Evolutionary conservation across 2,329 filamentous ascomycete genomes (phyloP).

Genomic region (Colletotrichum tropicale): DNA sequence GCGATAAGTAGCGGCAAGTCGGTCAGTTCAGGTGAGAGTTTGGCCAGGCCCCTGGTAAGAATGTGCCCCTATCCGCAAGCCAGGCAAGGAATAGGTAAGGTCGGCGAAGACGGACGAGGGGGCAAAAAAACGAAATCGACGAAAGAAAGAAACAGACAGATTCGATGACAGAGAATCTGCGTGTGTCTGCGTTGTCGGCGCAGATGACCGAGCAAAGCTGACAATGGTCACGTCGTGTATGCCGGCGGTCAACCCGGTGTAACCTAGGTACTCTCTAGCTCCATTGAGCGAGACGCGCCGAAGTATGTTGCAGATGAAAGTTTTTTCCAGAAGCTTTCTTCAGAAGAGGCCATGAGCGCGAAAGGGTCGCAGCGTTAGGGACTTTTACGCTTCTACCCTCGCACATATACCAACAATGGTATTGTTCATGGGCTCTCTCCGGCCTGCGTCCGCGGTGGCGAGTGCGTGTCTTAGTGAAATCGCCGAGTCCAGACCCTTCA

Average conservation of each 20-base stretch:
- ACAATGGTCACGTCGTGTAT: not conserved
- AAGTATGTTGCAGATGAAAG: not conserved
- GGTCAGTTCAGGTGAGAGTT: not conserved
- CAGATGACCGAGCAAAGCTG: not conserved
- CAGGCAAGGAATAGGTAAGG: not conserved
- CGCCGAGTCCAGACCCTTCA: not conserved
- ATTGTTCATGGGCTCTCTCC: not conserved
- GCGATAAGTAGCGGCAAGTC: not conserved
- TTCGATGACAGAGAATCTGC: not conserved
- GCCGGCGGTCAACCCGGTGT: not conserved
- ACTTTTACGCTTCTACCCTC: not conserved
- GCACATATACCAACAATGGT: not conserved
- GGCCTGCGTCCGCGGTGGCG: not conserved
- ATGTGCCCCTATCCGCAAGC: not conserved
- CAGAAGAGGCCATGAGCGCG: not conserved
- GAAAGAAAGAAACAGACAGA: not conserved
- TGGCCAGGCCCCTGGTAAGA: not conserved
- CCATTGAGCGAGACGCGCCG: not conserved
- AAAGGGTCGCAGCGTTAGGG: not conserved
- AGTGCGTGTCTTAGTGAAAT: not conserved
- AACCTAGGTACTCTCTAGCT: not conserved
- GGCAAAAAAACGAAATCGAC: not conserved
- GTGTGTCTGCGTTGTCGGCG: not conserved
- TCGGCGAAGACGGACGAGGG: not conserved
- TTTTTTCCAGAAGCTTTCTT: not conserved